Evolutionary conservation across 1,284 basidiomycete species (phyloP), one percentile per base, ranked within the genome.

Genomic region (Acaromyces ingoldii): DNA sequence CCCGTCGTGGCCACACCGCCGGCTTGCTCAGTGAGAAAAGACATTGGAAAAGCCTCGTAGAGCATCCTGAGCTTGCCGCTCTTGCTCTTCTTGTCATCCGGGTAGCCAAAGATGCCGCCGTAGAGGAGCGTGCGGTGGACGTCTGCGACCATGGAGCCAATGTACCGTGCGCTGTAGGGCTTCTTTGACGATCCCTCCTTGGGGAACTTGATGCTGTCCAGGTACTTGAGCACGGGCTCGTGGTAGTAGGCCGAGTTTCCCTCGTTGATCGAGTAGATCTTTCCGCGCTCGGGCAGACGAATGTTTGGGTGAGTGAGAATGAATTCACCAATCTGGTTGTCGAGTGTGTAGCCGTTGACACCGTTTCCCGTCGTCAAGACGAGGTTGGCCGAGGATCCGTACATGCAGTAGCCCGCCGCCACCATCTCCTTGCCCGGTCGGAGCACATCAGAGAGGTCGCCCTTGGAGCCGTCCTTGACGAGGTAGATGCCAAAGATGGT

Each of bases 181-280:
- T 76, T 77, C 53, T 72, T 70, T 33, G 66, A 65, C 49, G 67
- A 65, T 26, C 67, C 68, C n/a, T 65, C 61, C 56, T 65, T 63
- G 37, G 70, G 68, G 65, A 60, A 93, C 79, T 99, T 99, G 83
- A 99, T 90, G 65, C 86, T 89, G 62, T 95, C 86, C 60, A 99
- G 83, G 80, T 97, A 98, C 56, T 86, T 84, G 64, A 66, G 52
- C 17, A 72, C 67, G 30, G 65, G 70, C 46, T 84, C 80, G 79
- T 95, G 82, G 82, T 95, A 98, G 80, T 91, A 92, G 81, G 87
- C 81, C 49, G 89, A 84, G 80, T 98, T 98, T 62, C 93, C 93
- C 79, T 99, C 95, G 79, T 98, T 99, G 83, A 97, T 93, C 17
- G 92, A 97, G 81, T 99, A 98, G 75, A 98, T 98, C 81, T 98